Evolutionary conservation across 306 rosid species (phyloP).

Genomic region (Vicia faba): DNA sequence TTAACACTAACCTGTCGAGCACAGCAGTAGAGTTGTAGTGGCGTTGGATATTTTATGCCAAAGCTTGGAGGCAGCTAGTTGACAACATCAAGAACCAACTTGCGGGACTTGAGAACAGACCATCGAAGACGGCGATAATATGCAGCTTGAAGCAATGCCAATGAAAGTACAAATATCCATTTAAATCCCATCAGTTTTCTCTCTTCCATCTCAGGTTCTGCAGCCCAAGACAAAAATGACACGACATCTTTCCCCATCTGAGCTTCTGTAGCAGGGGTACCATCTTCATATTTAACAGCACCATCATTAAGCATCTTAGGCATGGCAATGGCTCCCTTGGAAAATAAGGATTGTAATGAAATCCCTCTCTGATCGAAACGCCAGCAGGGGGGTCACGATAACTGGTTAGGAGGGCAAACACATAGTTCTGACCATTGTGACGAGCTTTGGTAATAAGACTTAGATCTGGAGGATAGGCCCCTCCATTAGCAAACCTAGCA

Average conservation of each 20-base stretch:
- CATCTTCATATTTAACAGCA: constrained; percentile 93
- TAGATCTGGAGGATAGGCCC: constrained; percentile 98
- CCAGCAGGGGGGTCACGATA: constrained; percentile 98
- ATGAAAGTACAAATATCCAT: no score
- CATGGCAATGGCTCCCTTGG: constrained; percentile 99
- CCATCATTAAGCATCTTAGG: constrained; percentile 99
- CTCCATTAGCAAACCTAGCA: constrained; percentile 99
- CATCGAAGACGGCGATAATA: no score
- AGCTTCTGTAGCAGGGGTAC: constrained; percentile 89
- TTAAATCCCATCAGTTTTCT: no score
- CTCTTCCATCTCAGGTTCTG: no score
- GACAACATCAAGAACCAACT: no score
- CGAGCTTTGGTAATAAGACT: constrained; percentile 98
- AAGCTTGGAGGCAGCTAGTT: no score
- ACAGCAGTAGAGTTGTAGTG: no score
- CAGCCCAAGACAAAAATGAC: no score
- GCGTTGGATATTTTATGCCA: no score
- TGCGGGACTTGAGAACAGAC: no score
- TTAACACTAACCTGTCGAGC: no score
- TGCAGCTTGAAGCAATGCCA: no score
- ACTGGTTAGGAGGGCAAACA: constrained; percentile 86
- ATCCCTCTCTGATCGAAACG: constrained; percentile 83
- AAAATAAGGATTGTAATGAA: constrained; percentile 94
- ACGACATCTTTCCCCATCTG: constrained; percentile 99
- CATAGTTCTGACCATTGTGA: constrained; percentile 95